Percentiles rank a stretch among this genome's conserved stretches.
phyloP scores from a whole-genome alignment of 2,329 filamentous ascomycete genomes.

The Epichloe baconii region DNA sequence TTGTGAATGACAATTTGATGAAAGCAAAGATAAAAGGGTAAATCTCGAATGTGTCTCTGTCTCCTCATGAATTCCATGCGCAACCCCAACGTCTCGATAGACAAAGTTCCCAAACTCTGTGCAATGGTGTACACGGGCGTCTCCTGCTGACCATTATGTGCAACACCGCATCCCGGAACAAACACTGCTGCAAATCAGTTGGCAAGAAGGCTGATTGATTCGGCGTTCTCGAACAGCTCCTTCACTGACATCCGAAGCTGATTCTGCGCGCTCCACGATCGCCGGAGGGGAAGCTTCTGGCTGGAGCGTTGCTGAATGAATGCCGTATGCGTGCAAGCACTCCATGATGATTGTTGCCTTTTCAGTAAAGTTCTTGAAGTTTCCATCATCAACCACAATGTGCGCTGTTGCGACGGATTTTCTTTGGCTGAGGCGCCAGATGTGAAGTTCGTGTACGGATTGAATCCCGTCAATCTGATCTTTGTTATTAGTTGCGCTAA shows the following conservation, averaged over 20 bases:
- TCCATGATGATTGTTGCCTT: slow-evolving; percentile 50
- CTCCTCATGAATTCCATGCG: no score
- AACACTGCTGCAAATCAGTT: slow-evolving; percentile 35
- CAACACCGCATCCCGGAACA: slow-evolving; percentile 42
- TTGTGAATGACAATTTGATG: no score
- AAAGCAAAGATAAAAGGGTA: no score
- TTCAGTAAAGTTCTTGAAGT: slow-evolving; percentile 43
- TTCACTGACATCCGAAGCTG: slow-evolving; percentile 5
- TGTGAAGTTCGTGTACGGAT: slow-evolving; percentile 58
- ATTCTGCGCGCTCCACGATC: slow-evolving; percentile 1
- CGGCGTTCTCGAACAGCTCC: slow-evolving; percentile 12
- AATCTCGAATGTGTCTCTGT: no score
- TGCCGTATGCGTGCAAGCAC: slow-evolving; percentile 60
- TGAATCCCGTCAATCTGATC: slow-evolving; percentile 49
- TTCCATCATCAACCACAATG: slow-evolving; percentile 46
- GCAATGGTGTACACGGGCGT: background rate
- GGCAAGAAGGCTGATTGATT: slow-evolving; percentile 25
- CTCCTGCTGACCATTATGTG: slow-evolving; percentile 3
- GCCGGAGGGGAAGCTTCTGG: slow-evolving; percentile 33
- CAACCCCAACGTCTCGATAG: background rate
- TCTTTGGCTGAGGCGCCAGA: slow-evolving; percentile 60
- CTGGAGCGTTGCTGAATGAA: slow-evolving; percentile 60
- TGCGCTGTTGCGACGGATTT: slow-evolving; percentile 60
- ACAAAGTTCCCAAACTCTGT: background rate
- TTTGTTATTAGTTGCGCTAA: background rate